Conservation (phyloP, 495 filamentous ascomycete genomes). For the Mytilinidion resinicola region DNA sequence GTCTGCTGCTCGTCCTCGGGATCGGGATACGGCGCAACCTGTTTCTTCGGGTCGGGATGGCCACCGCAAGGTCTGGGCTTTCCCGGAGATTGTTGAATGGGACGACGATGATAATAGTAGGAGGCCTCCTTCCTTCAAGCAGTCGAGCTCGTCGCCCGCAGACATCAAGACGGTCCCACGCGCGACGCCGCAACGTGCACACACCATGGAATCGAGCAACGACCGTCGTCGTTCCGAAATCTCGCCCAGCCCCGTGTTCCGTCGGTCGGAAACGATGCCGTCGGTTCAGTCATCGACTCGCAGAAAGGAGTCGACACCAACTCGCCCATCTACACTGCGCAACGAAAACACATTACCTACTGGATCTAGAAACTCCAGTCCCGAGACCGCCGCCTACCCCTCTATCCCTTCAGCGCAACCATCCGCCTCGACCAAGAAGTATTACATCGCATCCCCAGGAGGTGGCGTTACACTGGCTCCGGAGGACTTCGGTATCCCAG, state of each 20-base stretch:
- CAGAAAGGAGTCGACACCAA: slow-evolving; percentile 13
- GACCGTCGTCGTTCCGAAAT: slow-evolving; percentile 21
- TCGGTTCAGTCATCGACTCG: slow-evolving; percentile 7
- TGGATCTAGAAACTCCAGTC: slow-evolving; percentile 23
- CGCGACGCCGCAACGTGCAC: slow-evolving; percentile 19
- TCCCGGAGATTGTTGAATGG: slow-evolving; percentile 31
- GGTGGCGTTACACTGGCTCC: slow-evolving; percentile 10
- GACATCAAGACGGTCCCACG: slow-evolving; percentile 19
- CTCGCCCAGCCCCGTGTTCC: slow-evolving; percentile 20
- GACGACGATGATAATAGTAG: slow-evolving; percentile 3
- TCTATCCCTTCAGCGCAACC: slow-evolving; percentile 6
- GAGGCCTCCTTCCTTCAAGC: slow-evolving; percentile 20
- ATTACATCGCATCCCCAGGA: slow-evolving; percentile 4
- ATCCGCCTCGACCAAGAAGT: slow-evolving; percentile 12
- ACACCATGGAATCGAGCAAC: slow-evolving; percentile 13
- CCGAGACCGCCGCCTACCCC: slow-evolving; percentile 7
- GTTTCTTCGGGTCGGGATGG: slow-evolving; percentile 16
- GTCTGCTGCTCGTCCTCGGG: slow-evolving; percentile 26
- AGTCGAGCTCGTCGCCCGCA: slow-evolving; percentile 22
- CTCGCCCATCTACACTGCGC: slow-evolving; percentile 17
- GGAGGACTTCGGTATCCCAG: slow-evolving; percentile 16
- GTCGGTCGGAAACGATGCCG: slow-evolving; percentile 30
- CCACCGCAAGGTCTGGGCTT: slow-evolving; percentile 12
- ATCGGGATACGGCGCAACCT: slow-evolving; percentile 5
- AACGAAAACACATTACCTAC: slow-evolving; percentile 9